phyloP scores from a whole-genome alignment of 2,329 filamentous ascomycete species.

The Trichoderma sp. region DNA sequence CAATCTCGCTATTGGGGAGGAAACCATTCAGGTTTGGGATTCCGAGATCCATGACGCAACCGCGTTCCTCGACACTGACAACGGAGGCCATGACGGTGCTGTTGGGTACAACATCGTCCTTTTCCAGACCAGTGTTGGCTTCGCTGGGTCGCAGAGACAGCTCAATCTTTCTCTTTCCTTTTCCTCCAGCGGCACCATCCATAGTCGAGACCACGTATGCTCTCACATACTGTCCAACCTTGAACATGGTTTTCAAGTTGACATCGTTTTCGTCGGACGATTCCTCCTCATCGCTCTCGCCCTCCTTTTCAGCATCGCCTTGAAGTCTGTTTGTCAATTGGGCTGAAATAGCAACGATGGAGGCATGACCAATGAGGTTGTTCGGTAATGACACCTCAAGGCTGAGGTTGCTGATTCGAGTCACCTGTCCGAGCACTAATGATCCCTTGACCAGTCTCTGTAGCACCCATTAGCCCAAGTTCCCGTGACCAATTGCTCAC shows the following conservation, averaged over 20 bases:
- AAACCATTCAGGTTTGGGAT: constrained; percentile 76
- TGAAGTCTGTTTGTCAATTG: constrained; percentile 74
- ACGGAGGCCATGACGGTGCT: constrained; percentile 84
- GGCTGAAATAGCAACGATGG: constrained; percentile 88
- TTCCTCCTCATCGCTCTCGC: constrained; percentile 55
- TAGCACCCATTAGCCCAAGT: not conserved
- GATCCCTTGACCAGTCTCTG: constrained; percentile 83
- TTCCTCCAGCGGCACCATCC: constrained; percentile 60
- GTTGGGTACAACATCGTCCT: constrained; percentile 71
- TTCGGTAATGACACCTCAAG: constrained; percentile 84
- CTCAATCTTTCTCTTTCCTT: constrained; percentile 78
- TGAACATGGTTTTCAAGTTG: constrained; percentile 73
- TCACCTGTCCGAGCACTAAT: constrained; percentile 82
- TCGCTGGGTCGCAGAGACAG: constrained; percentile 78
- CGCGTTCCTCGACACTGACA: constrained; percentile 91
- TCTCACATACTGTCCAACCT: constrained; percentile 82
- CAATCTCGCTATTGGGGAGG: constrained; percentile 79
- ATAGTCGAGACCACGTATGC: constrained; percentile 77
- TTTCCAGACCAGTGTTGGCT: constrained; percentile 71
- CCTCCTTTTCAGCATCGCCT: constrained; percentile 55
- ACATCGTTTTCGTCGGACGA: constrained; percentile 55
- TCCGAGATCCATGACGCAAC: constrained; percentile 88
- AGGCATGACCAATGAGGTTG: constrained; percentile 84
- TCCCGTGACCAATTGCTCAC: not conserved
- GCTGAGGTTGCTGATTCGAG: constrained; percentile 74